phyloP scores from a whole-genome alignment of 345 rosid genomes.

The Cardamine resedifolia region DNA sequence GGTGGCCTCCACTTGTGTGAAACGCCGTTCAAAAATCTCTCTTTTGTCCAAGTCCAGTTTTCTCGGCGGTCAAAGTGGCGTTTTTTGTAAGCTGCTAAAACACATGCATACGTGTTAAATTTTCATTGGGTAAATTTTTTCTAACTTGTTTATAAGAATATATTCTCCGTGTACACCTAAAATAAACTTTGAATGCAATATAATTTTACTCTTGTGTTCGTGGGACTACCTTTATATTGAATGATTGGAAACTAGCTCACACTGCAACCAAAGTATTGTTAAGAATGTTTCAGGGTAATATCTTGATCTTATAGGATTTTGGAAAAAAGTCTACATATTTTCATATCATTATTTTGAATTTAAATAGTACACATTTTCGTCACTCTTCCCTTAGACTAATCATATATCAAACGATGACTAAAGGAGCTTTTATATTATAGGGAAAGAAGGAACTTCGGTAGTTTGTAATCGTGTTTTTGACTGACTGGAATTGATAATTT shows the following conservation, averaged over 20 bases:
- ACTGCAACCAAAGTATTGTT: not conserved
- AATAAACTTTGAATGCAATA: no score
- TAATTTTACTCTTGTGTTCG: not conserved
- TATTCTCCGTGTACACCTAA: no score
- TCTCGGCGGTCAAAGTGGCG: conserved; percentile 35
- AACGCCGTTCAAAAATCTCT: conserved; percentile 11
- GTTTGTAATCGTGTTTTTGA: not conserved
- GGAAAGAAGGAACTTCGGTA: not conserved
- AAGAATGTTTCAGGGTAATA: not conserved
- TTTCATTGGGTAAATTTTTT: not conserved
- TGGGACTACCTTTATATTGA: not conserved
- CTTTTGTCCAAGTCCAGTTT: conserved; percentile 28
- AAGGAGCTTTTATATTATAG: not conserved
- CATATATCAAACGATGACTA: not conserved
- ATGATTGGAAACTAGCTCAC: not conserved
- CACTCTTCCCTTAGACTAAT: not conserved
- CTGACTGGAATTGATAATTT: not conserved
- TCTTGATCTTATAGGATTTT: not conserved
- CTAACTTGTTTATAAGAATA: not conserved
- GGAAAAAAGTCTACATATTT: not conserved
- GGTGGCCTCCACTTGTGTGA: conserved; percentile 2
- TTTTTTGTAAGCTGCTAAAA: not conserved
- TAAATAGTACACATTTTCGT: no score
- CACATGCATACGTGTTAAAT: not conserved
- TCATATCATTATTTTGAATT: no score